Base-by-base conservation (phyloP, 202 grass and related monocot species). In the Elaeis oleifera region DNA sequence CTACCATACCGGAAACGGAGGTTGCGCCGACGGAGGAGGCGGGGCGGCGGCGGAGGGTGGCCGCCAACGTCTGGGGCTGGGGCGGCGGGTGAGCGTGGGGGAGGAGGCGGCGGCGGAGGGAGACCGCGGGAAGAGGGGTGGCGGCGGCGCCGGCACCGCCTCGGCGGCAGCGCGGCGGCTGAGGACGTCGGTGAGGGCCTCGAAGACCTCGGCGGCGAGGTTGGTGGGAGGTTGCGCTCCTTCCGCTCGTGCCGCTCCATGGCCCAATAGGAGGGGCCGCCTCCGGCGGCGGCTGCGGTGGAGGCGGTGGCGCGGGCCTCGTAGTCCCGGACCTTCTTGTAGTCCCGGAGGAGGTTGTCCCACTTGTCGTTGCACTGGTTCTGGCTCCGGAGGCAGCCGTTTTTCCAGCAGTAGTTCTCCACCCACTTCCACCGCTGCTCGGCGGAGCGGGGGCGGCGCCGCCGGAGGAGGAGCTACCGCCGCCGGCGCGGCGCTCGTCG, bases 331-430 rank as follows among this genome's bases (percentile, higher is more conserved):
- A 99, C 88, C 76, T 99, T 99, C 83, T 99, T 99, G 80, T 99
- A 99, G 84, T 99, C 94, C 52, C 94, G 85, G 69, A 99, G 83
- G 51, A 99, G 94, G 71, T 99, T 99, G 82, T 99, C 94, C 94
- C 94, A 99, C 73, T 94, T 99, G 75, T 99, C 94, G 79, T 99
- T 99, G 80, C 94, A 94, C 84, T 99, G 94, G 78, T 99, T 99
- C 82, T 99, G 94, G 72, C 94, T 99, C 54, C 94, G 85, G 18
- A 89, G 82, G 78, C 94, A 99, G 3, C 88, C 85, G 14, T 92
- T 78, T 23, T 81, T 79, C 94, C 94, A 94, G 77, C 94, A 99
- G 75, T 99, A 94, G 79, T 99, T 94, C 83, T 99, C 94, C 8
- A 99, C 89, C 94, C 94, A 99, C 55, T 99, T 99, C 94, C 94